Percentiles rank a stretch among this genome's conserved stretches.
Evolutionary conservation across 2,329 filamentous ascomycete species (phyloP).

Genomic region (Hortaea werneckii): DNA sequence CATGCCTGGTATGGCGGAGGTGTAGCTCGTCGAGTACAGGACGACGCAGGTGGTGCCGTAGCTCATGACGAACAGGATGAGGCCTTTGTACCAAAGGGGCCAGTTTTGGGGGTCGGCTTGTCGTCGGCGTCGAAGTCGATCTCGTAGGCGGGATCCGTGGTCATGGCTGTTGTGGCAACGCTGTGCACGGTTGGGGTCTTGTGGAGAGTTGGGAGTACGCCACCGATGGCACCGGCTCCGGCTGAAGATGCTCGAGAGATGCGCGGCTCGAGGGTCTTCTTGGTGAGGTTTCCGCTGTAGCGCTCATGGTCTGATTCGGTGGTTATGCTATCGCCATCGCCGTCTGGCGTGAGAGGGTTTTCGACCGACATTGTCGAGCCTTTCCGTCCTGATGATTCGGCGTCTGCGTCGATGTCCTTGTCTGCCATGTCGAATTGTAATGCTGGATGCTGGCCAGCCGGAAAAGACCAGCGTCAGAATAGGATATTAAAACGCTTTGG

Average conservation of each 20-base stretch:
- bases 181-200: constrained; percentile 12
- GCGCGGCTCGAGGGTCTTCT: constrained; percentile 14
- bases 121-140: constrained; percentile 60
- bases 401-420: too few relatives aligned
- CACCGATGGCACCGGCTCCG: constrained; percentile 16
- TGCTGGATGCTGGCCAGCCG: too few relatives aligned
- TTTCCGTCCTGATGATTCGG: too few relatives aligned
- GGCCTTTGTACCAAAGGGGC: constrained; percentile 48
- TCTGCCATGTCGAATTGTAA: too few relatives aligned
- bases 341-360: constrained; percentile 13
- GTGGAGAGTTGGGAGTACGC: constrained; percentile 13
- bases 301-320: constrained; percentile 3
- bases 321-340: constrained; percentile 8
- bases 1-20: constrained; percentile 59
- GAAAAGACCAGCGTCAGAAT: too few relatives aligned
- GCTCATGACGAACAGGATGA: constrained; percentile 46
- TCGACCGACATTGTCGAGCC: constrained; percentile 16
- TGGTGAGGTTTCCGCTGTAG: constrained; percentile 12
- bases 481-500: too few relatives aligned
- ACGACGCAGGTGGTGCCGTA: constrained; percentile 48
- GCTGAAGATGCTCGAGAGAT: constrained; percentile 20
- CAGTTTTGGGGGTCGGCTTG: constrained; percentile 58
- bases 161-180: constrained; percentile 17
- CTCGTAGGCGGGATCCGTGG: constrained; percentile 53
- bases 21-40: constrained; percentile 70